Evolutionary conservation across 2,329 filamentous ascomycete genomes (phyloP), one percentile per base, ranked within the genome.

Genomic region (Cladosporium sp.): DNA sequence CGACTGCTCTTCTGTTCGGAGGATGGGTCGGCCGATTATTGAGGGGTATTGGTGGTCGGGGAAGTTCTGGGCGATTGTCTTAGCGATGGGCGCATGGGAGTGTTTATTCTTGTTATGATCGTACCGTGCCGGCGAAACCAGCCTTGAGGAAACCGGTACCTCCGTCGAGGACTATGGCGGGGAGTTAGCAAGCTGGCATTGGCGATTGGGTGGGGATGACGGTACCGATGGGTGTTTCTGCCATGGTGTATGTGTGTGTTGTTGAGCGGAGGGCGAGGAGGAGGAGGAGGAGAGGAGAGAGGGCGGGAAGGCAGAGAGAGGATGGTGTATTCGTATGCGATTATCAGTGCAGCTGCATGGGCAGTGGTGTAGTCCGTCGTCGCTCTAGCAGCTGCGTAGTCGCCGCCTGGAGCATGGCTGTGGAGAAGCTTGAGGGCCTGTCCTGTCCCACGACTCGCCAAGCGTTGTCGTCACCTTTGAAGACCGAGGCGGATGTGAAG

Each of bases 91-190:
- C 58, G 49, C 43, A 30, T 25, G 21, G 16, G 21, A 8, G 13
- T 23, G 56, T 7, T 16, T 8, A 28, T n/a, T n/a, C 26, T 21
- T 57, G 2, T 7, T 21, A 36, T 54, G 21, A 18, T 48, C 82
- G 73, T 81, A 90, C 88, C 83, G 90, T 93, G 76, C 91, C 95
- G 77, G 95, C 95, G 84, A 98, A 99, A 80, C 95, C 95, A 83
- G 97, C 95, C 84, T 99, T 99, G 81, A 99, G 90, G 86, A 99
- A 99, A 82, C 95, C 95, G 78, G 95, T 99, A 82, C 95, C 95
- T 86, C 95, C 95, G 86, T 99, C 95, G 86, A 99, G 94, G 79
- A 99, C 95, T 98, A 78, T 64, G 63, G 36, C 58, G 63, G 48
- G 62, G 49, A 59, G 66, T 70, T 65, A 71, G 67, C 57, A 69